Evolutionary conservation across 2,329 filamentous ascomycete genomes (phyloP), one percentile per base, ranked within the genome.

Genomic region (Ceratocystis ficicola): DNA sequence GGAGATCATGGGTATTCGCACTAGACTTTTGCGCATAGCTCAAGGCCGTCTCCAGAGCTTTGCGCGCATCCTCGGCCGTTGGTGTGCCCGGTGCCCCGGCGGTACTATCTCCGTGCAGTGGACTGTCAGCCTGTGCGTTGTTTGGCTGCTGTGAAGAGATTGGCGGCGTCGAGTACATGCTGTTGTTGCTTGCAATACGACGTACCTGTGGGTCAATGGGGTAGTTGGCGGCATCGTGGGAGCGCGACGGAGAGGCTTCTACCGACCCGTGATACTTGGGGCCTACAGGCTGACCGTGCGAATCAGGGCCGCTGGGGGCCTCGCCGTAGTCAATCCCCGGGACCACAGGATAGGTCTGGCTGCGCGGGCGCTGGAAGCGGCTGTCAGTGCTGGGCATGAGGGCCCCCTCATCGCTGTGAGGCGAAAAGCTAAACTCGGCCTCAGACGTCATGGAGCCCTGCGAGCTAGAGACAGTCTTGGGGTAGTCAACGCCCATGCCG

Each of bases 291-390:
- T 46, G 32, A 25, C 44, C 25, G n/a, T 36, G 25, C 32, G 36
- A 32, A 15, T 6, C 8, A n/a, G 36, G 4, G 63, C 32, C 48
- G 15, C 20, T 41, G 20, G 63, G 6, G 10, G 46, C 48, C 74
- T 75, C 55, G 73, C 74, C 68, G 82, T 79, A 83, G 66, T 83
- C 86, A 57, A 87, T 78, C 65, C 84, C 85, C 52, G 90, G 77
- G 57, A 36, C 2, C 2, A 86, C 85, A 0, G 91, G 90, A 69
- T 95, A 91, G 0, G 90, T 95, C 74, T 95, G 90, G 73, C 89
- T 94, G 72, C 90, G 82, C 67, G 89, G 89, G 66, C 90, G 82
- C 71, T 88, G 86, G 69, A 86, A 85, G 71, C 83, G 84, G 64
- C 78, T 76, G 66, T 72, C 72, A 25, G 66, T 70, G 41, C 73